These are phyloP conservation scores for Ganoderma resinaceum DNA, from an alignment of 1,284 basidiomycete species.

Conservation along the genomic window DNA sequence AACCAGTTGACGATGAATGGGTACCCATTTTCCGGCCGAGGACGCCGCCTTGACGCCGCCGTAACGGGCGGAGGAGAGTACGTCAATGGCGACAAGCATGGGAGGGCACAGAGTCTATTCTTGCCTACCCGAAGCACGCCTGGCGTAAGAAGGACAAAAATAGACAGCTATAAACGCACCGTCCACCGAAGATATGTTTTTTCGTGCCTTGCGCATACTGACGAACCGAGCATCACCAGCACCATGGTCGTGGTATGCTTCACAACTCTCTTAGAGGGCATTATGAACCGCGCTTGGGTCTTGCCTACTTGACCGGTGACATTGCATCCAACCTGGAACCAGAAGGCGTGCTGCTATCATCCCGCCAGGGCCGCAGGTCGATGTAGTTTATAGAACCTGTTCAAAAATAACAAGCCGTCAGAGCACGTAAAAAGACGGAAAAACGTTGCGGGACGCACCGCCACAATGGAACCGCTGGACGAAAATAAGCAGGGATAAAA, in stretches of 20 bases:
- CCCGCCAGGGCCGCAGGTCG: not conserved
- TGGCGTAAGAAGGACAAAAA: not conserved
- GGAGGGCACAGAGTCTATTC: not conserved
- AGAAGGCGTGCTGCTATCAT: not conserved
- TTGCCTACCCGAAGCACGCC: not conserved
- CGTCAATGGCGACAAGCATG: not conserved
- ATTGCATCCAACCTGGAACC: not conserved
- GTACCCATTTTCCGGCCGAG: not conserved
- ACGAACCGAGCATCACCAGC: not conserved
- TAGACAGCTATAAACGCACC: constrained; percentile 2
- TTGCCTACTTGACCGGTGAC: not conserved
- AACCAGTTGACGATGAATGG: not conserved
- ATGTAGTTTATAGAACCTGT: not conserved
- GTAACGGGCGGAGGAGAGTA: not conserved
- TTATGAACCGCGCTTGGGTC: not conserved
- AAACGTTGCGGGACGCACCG: not conserved
- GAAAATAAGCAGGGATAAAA: not conserved
- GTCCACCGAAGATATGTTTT: not conserved
- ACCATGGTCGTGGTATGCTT: not conserved
- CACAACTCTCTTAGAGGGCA: too few species aligned
- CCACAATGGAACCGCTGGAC: not conserved
- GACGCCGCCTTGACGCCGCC: not conserved
- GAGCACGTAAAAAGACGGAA: not conserved
- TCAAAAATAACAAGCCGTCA: not conserved
- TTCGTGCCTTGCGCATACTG: not conserved